Evolutionary conservation across 2,329 filamentous ascomycete genomes (phyloP).

Genomic region (Fusarium napiforme): DNA sequence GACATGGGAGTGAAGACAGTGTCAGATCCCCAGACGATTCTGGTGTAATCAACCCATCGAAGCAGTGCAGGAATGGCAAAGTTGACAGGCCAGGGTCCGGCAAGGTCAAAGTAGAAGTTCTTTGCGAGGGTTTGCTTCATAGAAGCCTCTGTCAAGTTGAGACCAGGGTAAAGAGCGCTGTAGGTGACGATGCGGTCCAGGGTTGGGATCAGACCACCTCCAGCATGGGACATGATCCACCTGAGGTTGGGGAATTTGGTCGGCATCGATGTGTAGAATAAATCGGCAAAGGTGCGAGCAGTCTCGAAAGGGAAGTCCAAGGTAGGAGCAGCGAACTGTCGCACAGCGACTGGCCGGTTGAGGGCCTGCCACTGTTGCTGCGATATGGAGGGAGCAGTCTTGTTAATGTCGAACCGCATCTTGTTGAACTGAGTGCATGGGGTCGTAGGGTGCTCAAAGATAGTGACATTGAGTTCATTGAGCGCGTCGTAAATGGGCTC

Average conservation of each 20-base stretch:
- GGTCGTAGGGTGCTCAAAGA: constrained; percentile 20
- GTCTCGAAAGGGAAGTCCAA: constrained; percentile 26
- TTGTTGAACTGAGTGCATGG: constrained; percentile 18
- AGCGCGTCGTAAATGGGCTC: constrained; percentile 4
- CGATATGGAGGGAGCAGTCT: background rate
- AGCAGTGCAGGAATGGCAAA: constrained; percentile 8
- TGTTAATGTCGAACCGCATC: constrained; percentile 2
- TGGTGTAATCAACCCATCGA: constrained; percentile 21
- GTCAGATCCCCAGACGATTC: constrained; percentile 16
- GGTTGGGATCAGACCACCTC: constrained; percentile 40
- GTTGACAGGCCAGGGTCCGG: constrained; percentile 14
- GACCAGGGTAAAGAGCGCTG: constrained; percentile 9
- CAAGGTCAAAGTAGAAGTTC: constrained; percentile 17
- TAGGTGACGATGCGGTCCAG: constrained; percentile 32
- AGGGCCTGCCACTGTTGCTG: constrained; percentile 23
- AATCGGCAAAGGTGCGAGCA: constrained; percentile 33
- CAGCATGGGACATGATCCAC: constrained; percentile 45
- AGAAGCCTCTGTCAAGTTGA: constrained; percentile 10
- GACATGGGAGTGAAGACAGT: constrained; percentile 18
- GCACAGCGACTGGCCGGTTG: constrained; percentile 7
- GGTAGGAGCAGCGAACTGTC: constrained; percentile 11
- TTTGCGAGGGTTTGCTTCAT: constrained; percentile 1
- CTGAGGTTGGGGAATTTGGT: constrained; percentile 35
- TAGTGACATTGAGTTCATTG: constrained; percentile 8
- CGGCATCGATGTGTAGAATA: constrained; percentile 35